Evolutionary conservation across 2,329 filamentous ascomycete species (phyloP).

Genomic region (Xylariaceae sp.): DNA sequence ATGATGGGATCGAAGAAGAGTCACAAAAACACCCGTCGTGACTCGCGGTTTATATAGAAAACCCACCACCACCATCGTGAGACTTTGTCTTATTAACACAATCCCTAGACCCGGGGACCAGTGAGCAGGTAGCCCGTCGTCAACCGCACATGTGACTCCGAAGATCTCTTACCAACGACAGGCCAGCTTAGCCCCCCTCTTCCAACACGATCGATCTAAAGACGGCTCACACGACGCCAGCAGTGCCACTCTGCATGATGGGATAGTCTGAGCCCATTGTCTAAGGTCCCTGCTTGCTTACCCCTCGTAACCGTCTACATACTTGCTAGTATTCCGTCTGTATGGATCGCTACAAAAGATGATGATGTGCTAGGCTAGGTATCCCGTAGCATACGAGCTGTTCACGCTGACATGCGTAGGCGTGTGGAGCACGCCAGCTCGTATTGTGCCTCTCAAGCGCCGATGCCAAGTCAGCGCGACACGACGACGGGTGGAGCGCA

Average conservation of each 20-base stretch:
- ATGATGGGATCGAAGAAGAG: constrained; percentile 7
- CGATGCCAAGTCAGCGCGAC: constrained; percentile 11
- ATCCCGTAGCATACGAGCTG: constrained; percentile 15
- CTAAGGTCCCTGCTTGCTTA: constrained; percentile 13
- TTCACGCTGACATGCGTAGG: constrained; percentile 11
- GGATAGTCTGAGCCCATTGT: background rate
- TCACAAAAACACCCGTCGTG: background rate
- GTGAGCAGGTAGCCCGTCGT: no score
- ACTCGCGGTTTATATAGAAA: constrained; percentile 13
- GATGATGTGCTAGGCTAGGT: background rate
- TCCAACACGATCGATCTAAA: no score
- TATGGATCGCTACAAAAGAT: background rate
- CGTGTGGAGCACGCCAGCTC: constrained; percentile 13
- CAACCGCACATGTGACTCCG: no score
- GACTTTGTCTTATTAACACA: background rate
- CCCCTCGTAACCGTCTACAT: constrained; percentile 17
- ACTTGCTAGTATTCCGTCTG: background rate
- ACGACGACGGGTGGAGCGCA: background rate
- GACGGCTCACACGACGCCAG: background rate
- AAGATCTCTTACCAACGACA: background rate
- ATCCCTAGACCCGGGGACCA: no score
- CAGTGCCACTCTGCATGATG: constrained; percentile 9
- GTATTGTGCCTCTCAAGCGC: constrained; percentile 7
- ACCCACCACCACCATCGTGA: background rate
- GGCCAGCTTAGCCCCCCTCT: background rate